A percentile compares a stretch with the other conserved stretches of the same genome.
Conservation (phyloP, 352 stramenopile species). For the Thraustochytrium striatum region DNA sequence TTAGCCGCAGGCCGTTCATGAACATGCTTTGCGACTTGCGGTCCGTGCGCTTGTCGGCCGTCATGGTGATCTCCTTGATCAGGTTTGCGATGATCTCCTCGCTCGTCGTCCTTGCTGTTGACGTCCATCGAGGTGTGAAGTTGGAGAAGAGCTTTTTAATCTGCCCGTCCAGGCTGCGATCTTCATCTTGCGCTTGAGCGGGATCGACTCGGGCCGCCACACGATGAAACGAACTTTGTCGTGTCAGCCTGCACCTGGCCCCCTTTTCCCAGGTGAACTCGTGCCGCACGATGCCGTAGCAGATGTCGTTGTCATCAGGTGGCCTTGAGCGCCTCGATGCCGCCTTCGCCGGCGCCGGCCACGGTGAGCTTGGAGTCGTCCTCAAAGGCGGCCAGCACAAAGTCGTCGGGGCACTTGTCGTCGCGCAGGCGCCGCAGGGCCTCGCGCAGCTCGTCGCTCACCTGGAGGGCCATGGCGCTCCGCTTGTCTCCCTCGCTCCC, state of each 20-base stretch:
- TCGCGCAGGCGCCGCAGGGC: conserved; percentile 19
- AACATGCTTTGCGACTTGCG: conserved; percentile 2
- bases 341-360: conserved; percentile 24
- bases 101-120: conserved; percentile 43
- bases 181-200: conserved; percentile 53
- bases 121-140: conserved; percentile 53
- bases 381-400: conserved; percentile 34
- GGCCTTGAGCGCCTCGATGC: conserved; percentile 44
- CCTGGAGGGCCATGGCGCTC: background rate
- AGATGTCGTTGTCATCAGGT: conserved; percentile 44
- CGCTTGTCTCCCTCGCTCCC: background rate
- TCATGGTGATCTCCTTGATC: conserved; percentile 53
- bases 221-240: conserved; percentile 51
- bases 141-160: conserved; percentile 52
- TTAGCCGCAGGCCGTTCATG: conserved; percentile 4
- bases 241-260: conserved; percentile 50
- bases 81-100: conserved; percentile 49
- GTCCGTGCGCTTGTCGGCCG: conserved; percentile 16
- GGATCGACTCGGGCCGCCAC: conserved; percentile 50
- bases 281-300: conserved; percentile 41
- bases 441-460: conserved; percentile 7
- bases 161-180: conserved; percentile 45
- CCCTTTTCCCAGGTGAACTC: conserved; percentile 51
- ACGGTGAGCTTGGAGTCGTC: conserved; percentile 48
- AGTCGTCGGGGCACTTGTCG: conserved; percentile 6